phyloP scores from a whole-genome alignment of 2,329 filamentous ascomycete species.

The Rutstroemia sydowiana region DNA sequence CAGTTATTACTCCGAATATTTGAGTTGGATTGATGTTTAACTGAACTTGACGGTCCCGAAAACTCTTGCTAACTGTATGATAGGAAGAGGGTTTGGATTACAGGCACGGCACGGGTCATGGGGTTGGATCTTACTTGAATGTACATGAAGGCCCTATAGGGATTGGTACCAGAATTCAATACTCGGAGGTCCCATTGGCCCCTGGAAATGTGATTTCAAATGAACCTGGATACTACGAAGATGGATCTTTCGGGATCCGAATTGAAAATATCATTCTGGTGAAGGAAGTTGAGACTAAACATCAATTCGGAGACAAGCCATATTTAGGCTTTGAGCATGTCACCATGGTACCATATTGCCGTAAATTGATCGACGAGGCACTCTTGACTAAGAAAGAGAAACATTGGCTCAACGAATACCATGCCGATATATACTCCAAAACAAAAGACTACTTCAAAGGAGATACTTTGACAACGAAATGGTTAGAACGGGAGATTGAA shows the following conservation, averaged over 20 bases:
- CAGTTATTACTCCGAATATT: too few relatives aligned
- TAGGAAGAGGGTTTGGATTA: conserved; percentile 79
- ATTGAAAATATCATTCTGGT: conserved; percentile 96
- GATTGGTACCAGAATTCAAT: conserved; percentile 86
- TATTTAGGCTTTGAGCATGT: conserved; percentile 95
- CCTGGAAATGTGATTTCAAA: conserved; percentile 95
- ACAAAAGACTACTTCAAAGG: conserved; percentile 68
- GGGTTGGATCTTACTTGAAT: conserved; percentile 90
- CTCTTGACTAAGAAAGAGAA: conserved; percentile 70
- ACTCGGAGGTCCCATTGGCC: conserved; percentile 80
- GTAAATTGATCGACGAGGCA: conserved; percentile 70
- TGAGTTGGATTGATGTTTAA: too few relatives aligned
- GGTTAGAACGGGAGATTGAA: conserved; percentile 82
- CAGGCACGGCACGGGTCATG: conserved; percentile 91
- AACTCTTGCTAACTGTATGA: conserved; percentile 11
- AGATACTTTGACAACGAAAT: conserved; percentile 64
- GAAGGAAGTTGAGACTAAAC: conserved; percentile 75
- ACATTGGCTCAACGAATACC: conserved; percentile 81
- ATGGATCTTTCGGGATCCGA: conserved; percentile 87
- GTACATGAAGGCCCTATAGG: conserved; percentile 97
- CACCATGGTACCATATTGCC: conserved; percentile 92
- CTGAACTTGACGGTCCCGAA: too few relatives aligned
- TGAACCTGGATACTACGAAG: conserved; percentile 95
- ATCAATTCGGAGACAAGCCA: conserved; percentile 88
- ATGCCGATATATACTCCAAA: conserved; percentile 73